Evolutionary conservation across 73 alveolate genomes (phyloP).

Genomic region (Halteria grandinella): DNA sequence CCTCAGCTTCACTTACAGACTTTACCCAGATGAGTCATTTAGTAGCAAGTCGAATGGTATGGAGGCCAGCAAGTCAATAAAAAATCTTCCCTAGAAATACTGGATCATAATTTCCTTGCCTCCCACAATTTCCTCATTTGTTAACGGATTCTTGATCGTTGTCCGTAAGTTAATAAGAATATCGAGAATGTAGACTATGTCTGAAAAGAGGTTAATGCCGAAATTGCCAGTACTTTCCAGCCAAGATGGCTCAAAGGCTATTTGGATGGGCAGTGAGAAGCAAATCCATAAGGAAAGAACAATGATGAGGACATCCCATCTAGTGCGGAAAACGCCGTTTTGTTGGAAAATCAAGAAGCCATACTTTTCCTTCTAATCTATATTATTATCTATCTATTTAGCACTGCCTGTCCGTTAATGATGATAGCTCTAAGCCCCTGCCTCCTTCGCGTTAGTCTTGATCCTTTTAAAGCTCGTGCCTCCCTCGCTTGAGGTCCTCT

Average conservation of each 20-base stretch:
- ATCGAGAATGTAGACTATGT: constrained; percentile 53
- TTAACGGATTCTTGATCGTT: constrained; percentile 56
- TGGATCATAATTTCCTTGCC: constrained; percentile 32
- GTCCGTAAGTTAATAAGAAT: constrained; percentile 65
- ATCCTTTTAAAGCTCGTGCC: too few relatives aligned
- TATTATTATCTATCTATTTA: too few relatives aligned
- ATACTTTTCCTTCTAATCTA: too few relatives aligned
- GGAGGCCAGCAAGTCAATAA: constrained; percentile 65
- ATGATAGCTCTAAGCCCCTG: too few relatives aligned
- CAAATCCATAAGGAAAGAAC: constrained; percentile 62
- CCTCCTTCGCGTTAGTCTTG: too few relatives aligned
- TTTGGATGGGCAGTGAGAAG: constrained; percentile 65
- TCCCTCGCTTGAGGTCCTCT: too few relatives aligned
- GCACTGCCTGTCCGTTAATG: too few relatives aligned
- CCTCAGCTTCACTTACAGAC: too few relatives aligned
- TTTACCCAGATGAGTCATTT: too few relatives aligned
- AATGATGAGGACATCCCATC: constrained; percentile 79
- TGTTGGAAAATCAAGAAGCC: too few relatives aligned
- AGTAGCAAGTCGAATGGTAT: constrained; percentile 61
- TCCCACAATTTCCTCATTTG: constrained; percentile 65
- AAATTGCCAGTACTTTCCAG: too few relatives aligned
- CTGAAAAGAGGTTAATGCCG: constrained; percentile 30
- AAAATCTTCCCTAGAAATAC: constrained; percentile 61
- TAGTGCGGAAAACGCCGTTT: too few relatives aligned
- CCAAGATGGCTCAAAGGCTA: constrained; percentile 71